phyloP scores from a whole-genome alignment of 1,284 basidiomycete species.

The Ganoderma lingzhi region DNA sequence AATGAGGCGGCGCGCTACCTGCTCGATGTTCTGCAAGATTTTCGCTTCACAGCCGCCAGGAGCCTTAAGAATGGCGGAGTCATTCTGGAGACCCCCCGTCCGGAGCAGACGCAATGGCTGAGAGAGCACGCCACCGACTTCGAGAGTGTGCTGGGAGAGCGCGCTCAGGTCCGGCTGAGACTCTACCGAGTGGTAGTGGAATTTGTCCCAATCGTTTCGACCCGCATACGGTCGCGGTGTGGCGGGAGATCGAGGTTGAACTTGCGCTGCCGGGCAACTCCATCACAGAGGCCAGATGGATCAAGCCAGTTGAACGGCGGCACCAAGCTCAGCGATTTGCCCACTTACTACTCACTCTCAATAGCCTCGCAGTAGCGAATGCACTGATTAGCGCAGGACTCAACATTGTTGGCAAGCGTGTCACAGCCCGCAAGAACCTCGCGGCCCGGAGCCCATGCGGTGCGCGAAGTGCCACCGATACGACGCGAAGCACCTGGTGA shows the following conservation, averaged over 20 bases:
- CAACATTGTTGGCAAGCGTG: conserved; percentile 13
- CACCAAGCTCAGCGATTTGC: conserved; percentile 6
- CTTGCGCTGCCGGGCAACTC: not conserved
- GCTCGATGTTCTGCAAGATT: not conserved
- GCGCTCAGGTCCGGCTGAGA: not conserved
- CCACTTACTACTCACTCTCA: not conserved
- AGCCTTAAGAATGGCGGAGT: not conserved
- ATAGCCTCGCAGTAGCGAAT: conserved; percentile 20
- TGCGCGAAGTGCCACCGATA: conserved; percentile 43
- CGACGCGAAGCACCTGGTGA: conserved; percentile 34
- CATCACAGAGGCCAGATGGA: not conserved
- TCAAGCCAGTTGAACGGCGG: not conserved
- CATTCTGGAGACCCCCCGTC: not conserved
- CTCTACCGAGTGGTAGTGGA: not conserved
- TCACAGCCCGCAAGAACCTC: not conserved
- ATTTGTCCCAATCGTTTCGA: not conserved
- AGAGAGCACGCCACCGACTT: not conserved
- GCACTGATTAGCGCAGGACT: conserved; percentile 14
- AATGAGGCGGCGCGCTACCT: not conserved
- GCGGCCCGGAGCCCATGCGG: conserved; percentile 25
- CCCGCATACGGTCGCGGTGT: not conserved
- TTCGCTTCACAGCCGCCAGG: not conserved
- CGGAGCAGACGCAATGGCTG: not conserved
- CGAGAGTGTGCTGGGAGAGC: no score
- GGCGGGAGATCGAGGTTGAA: not conserved